Conservation (phyloP, 1,139 yeast species). For the Tardiomyces blankii region DNA sequence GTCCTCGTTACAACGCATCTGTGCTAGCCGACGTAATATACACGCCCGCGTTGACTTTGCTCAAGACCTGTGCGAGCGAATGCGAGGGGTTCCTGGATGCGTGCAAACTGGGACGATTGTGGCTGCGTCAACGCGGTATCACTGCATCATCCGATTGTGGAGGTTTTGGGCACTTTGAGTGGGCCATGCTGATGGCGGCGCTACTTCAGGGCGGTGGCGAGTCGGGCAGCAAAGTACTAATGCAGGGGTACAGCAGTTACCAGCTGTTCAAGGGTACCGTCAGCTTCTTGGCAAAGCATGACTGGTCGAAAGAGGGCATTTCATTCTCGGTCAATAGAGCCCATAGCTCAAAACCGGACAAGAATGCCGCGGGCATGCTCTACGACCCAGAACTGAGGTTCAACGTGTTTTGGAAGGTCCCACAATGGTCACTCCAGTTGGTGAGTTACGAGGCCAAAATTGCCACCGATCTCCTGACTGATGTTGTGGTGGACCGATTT, state of each 20-base stretch:
- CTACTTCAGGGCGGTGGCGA: constrained; percentile 77
- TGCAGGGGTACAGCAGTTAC: constrained; percentile 84
- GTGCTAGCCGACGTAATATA: constrained; percentile 58
- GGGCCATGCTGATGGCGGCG: constrained; percentile 70
- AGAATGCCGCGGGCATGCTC: neutral
- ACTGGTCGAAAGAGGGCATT: constrained; percentile 34
- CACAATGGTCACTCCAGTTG: constrained; percentile 50
- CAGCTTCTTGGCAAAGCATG: constrained; percentile 70
- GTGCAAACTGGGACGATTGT: constrained; percentile 71
- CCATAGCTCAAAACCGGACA: too few species aligned
- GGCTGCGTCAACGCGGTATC: constrained; percentile 84
- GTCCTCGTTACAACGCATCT: constrained; percentile 72
- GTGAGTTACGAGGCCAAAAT: constrained; percentile 57
- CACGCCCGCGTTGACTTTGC: constrained; percentile 58
- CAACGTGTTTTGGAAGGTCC: constrained; percentile 76
- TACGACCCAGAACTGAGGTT: constrained; percentile 38
- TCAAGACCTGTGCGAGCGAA: constrained; percentile 64
- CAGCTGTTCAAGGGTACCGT: constrained; percentile 86
- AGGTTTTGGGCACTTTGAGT: constrained; percentile 92
- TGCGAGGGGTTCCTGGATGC: constrained; percentile 88
- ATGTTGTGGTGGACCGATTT: constrained; percentile 75
- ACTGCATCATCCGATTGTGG: constrained; percentile 41
- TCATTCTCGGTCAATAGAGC: constrained; percentile 4
- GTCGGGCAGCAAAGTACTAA: constrained; percentile 59
- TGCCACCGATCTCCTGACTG: constrained; percentile 59